Evolutionary conservation across 768 basidiomycete genomes (phyloP).

Genomic region (Suillus decipiens): DNA sequence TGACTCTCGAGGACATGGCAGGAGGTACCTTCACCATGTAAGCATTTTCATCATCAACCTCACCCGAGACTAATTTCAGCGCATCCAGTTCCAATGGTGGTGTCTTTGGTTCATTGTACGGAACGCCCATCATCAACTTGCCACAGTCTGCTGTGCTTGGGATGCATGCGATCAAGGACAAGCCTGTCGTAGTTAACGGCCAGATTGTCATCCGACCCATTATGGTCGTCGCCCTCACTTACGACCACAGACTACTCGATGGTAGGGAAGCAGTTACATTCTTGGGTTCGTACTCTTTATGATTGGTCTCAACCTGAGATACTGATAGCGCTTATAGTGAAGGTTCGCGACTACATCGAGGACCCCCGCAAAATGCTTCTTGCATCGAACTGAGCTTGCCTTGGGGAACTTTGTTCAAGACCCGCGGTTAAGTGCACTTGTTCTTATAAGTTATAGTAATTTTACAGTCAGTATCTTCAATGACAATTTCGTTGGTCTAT

Average conservation of each 20-base stretch:
- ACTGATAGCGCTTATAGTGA: constrained; percentile 50
- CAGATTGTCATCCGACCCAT: constrained; percentile 97
- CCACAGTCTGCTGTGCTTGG: constrained; percentile 94
- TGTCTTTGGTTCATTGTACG: constrained; percentile 95
- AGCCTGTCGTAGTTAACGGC: constrained; percentile 87
- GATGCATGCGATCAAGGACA: constrained; percentile 96
- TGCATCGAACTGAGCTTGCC: constrained; percentile 22
- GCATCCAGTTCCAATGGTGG: constrained; percentile 90
- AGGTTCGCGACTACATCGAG: constrained; percentile 91
- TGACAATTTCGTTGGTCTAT: neutral
- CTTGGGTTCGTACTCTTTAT: constrained; percentile 67
- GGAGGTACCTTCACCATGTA: constrained; percentile 99
- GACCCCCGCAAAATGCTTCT: constrained; percentile 93
- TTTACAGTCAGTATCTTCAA: neutral
- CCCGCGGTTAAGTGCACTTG: neutral
- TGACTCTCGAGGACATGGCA: constrained; percentile 97
- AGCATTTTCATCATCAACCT: constrained; percentile 28
- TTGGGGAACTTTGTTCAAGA: neutral
- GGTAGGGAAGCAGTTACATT: constrained; percentile 96
- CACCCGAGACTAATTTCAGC: neutral
- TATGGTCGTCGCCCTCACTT: constrained; percentile 93
- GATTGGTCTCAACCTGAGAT: neutral
- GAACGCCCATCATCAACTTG: constrained; percentile 98
- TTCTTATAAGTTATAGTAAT: constrained; percentile 3
- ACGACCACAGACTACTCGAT: constrained; percentile 94